A percentile compares a stretch with the other conserved stretches of the same genome.
These are phyloP conservation scores for Cryphonectria naterciae DNA, from an alignment of 2,329 filamentous ascomycete genomes.

Conservation along the genomic window DNA sequence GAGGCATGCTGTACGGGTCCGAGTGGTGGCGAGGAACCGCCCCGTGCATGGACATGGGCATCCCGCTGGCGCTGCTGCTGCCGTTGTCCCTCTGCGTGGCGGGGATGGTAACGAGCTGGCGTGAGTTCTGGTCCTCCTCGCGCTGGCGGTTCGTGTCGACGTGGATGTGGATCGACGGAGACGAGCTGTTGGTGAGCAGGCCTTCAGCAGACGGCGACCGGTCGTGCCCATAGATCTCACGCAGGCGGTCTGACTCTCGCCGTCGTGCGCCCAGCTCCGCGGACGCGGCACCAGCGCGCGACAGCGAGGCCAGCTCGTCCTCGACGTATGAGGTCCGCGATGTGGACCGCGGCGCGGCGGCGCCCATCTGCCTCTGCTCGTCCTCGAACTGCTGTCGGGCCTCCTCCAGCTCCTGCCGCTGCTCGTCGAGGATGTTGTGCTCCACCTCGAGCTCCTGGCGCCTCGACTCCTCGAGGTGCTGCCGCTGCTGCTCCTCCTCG, in stretches of 20 bases:
- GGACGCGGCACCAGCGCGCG: conserved; percentile 14
- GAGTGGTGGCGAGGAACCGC: background rate
- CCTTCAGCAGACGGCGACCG: conserved; percentile 26
- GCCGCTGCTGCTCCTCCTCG: conserved; percentile 26
- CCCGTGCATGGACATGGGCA: background rate
- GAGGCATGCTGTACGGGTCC: conserved; percentile 34
- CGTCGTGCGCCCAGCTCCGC: conserved; percentile 37
- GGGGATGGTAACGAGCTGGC: conserved; percentile 22
- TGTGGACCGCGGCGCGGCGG: conserved; percentile 21
- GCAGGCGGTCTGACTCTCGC: conserved; percentile 54
- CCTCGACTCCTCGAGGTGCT: conserved; percentile 24
- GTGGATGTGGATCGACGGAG: conserved; percentile 28
- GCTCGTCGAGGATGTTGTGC: conserved; percentile 26
- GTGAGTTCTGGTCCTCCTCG: conserved; percentile 26
- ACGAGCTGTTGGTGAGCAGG: conserved; percentile 20
- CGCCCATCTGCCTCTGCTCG: conserved; percentile 33
- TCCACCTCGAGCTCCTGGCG: conserved; percentile 26
- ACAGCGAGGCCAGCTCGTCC: conserved; percentile 20
- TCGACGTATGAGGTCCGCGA: conserved; percentile 31
- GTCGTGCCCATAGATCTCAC: conserved; percentile 57
- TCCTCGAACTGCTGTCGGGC: conserved; percentile 27
- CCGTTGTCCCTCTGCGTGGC: conserved; percentile 12
- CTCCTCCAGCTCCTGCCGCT: conserved; percentile 27
- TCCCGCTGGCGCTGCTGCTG: background rate
- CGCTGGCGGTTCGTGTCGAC: conserved; percentile 25